phyloP scores from a whole-genome alignment of 73 alveolate genomes.

The Effrenium voratum region DNA sequence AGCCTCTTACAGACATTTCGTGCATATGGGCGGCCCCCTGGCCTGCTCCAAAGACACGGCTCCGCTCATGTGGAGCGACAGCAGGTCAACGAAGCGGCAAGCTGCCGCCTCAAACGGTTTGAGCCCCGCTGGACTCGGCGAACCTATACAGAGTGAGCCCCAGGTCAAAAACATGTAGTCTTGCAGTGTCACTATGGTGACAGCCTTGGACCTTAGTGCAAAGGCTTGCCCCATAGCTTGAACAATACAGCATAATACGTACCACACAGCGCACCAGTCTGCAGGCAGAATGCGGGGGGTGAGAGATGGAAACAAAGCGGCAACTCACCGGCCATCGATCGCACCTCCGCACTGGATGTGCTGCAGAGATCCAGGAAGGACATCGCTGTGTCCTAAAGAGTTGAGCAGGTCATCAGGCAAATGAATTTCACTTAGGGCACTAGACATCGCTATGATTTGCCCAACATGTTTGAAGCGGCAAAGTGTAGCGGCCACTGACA shows the following conservation, averaged over 20 bases:
- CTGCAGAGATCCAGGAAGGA: slow-evolving; percentile 57
- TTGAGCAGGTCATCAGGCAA: background rate
- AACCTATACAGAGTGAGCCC: too few species aligned
- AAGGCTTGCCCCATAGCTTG: background rate
- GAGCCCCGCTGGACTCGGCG: background rate
- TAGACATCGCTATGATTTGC: too few species aligned
- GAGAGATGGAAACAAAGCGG: too few species aligned
- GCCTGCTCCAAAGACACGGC: slow-evolving; percentile 79
- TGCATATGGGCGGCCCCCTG: background rate
- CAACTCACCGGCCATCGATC: too few species aligned
- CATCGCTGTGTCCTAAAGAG: slow-evolving; percentile 38
- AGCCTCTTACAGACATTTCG: too few species aligned
- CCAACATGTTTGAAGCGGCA: too few species aligned
- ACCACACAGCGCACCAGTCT: background rate
- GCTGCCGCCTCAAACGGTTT: slow-evolving; percentile 44
- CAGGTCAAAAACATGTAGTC: background rate
- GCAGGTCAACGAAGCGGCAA: slow-evolving; percentile 88
- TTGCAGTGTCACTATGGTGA: background rate
- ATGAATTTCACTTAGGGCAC: background rate
- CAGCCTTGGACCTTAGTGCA: background rate
- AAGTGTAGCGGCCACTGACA: too few species aligned
- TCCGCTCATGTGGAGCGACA: slow-evolving; percentile 75
- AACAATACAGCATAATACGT: background rate
- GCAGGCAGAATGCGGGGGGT: background rate
- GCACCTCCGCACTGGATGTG: slow-evolving; percentile 65